A percentile compares a stretch with the other conserved stretches of the same genome.
Evolutionary conservation across 2,329 filamentous ascomycete genomes (phyloP).

Genomic region (Fusarium torreyae): DNA sequence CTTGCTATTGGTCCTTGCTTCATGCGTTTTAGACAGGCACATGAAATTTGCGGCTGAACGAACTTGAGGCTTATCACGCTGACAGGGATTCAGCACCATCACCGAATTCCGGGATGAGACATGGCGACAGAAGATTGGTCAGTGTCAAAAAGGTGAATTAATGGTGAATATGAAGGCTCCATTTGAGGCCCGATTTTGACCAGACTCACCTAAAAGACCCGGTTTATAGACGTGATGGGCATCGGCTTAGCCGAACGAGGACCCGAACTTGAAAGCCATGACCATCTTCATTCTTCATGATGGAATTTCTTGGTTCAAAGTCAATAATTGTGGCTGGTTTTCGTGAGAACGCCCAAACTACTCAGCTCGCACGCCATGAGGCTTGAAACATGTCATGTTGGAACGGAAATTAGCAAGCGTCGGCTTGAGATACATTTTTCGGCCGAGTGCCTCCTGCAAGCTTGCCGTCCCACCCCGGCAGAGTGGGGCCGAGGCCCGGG

Average conservation of each 20-base stretch:
- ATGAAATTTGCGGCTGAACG: constrained; percentile 26
- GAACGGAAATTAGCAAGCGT: constrained; percentile 8
- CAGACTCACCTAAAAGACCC: constrained; percentile 18
- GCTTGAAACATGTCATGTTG: constrained; percentile 15
- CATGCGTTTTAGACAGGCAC: not conserved
- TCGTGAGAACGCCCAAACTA: not conserved
- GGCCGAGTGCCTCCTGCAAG: constrained; percentile 26
- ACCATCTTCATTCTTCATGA: constrained; percentile 18
- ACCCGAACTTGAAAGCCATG: not conserved
- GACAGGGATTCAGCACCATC: constrained; percentile 15
- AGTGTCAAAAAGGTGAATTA: constrained; percentile 16
- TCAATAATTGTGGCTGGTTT: not conserved
- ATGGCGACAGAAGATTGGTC: constrained; percentile 2
- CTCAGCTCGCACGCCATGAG: constrained; percentile 3
- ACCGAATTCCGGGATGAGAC: constrained; percentile 19
- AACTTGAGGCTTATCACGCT: constrained; percentile 29
- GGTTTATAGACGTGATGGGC: constrained; percentile 25
- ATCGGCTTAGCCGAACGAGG: constrained; percentile 31
- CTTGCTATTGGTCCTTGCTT: constrained; percentile 12
- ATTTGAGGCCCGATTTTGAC: constrained; percentile 13
- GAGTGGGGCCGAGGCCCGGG: constrained; percentile 26
- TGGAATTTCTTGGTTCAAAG: not conserved
- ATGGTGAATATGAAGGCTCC: constrained; percentile 13
- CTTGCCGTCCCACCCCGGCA: constrained; percentile 18
- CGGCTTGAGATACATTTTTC: constrained; percentile 20